Evolutionary conservation across 306 rosid species (phyloP).

Genomic region (Sicyos baderoa): DNA sequence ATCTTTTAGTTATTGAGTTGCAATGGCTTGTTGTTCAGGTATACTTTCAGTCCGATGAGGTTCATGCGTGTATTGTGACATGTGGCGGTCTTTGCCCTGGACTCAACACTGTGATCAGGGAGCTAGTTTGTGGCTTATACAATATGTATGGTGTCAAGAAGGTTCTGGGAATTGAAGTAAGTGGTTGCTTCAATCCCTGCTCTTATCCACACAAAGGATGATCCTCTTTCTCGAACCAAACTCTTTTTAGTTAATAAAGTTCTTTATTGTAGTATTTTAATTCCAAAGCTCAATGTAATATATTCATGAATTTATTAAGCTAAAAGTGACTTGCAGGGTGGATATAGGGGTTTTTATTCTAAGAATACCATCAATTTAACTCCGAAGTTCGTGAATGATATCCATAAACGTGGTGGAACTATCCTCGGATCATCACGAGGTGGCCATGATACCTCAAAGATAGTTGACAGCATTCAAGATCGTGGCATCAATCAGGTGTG

Average conservation of each 20-base stretch:
- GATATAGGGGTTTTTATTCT: slow-evolving; percentile 85
- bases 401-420: slow-evolving; percentile 96
- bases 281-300: background rate
- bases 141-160: slow-evolving; percentile 84
- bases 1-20: background rate
- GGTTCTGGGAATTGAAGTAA: slow-evolving; percentile 72
- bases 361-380: slow-evolving; percentile 57
- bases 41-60: slow-evolving; percentile 75
- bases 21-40: slow-evolving; percentile 37
- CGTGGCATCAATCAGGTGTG: slow-evolving; percentile 94
- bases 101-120: slow-evolving; percentile 92
- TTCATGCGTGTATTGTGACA: slow-evolving; percentile 83
- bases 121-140: slow-evolving; percentile 71
- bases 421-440: slow-evolving; percentile 88
- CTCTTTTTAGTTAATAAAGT: background rate
- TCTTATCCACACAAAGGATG: background rate
- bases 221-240: background rate
- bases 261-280: background rate
- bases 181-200: slow-evolving; percentile 19
- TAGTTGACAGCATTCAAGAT: slow-evolving; percentile 89
- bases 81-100: slow-evolving; percentile 99
- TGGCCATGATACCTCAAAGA: slow-evolving; percentile 79
- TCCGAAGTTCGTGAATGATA: slow-evolving; percentile 73
- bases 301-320: background rate
- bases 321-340: slow-evolving; percentile 50